Evolutionary conservation across 73 alveolate genomes (phyloP).

Genomic region (Paramecium primaurelia): DNA sequence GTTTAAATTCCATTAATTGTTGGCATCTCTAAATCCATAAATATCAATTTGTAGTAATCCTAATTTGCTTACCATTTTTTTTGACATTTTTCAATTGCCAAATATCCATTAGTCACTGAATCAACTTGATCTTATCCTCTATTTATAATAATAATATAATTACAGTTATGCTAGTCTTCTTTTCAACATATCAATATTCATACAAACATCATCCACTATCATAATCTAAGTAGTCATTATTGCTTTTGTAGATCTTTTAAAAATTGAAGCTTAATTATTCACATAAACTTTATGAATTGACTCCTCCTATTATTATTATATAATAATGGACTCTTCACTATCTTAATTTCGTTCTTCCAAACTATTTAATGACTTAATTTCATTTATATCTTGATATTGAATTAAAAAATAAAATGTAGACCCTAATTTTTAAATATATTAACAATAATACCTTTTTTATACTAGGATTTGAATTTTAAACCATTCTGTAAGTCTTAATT

Average conservation of each 20-base stretch:
- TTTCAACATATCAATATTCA: constrained; percentile 20
- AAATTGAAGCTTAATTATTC: neutral
- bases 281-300: constrained; percentile 22
- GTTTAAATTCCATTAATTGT: constrained; percentile 15
- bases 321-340: constrained; percentile 10
- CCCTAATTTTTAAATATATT: neutral
- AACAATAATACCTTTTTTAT: neutral
- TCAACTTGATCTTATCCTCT: constrained; percentile 11
- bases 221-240: neutral
- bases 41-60: neutral
- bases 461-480: constrained; percentile 6
- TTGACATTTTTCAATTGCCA: neutral
- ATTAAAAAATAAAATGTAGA: constrained; percentile 25
- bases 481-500: constrained; percentile 7
- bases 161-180: neutral
- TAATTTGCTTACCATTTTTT: neutral
- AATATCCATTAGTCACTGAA: neutral
- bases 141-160: neutral
- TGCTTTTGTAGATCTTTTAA: constrained; percentile 46
- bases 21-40: constrained; percentile 52
- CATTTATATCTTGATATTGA: neutral
- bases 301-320: neutral
- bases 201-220: constrained; percentile 3
- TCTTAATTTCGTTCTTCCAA: constrained; percentile 35
- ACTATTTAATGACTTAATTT: constrained; percentile 30